Percentiles rank a stretch among this genome's conserved stretches.
Evolutionary conservation across 169 alveolate genomes (phyloP).

Genomic region (Eimeria acervulina): DNA sequence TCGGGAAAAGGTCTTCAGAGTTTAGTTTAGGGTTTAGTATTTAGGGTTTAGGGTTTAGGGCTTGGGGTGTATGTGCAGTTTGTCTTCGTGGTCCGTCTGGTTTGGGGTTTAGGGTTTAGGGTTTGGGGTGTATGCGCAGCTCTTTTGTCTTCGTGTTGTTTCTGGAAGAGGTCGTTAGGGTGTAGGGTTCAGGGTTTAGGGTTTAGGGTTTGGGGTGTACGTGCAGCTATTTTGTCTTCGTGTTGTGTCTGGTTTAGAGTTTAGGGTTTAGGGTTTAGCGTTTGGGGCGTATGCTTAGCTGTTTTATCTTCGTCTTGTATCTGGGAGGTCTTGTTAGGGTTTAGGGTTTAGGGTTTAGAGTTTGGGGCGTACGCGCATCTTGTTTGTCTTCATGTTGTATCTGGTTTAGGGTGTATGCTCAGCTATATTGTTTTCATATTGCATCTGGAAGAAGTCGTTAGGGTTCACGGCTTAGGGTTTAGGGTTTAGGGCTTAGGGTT

Average conservation of each 20-base stretch:
- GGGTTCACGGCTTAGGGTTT: background rate
- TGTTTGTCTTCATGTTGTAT: too few relatives aligned
- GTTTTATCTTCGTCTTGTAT: too few relatives aligned
- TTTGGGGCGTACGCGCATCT: background rate
- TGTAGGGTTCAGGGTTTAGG: conserved; percentile 10
- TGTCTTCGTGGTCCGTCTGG: too few relatives aligned
- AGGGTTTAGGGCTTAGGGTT: conserved; percentile 23
- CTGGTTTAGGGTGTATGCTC: background rate
- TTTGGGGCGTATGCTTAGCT: too few relatives aligned
- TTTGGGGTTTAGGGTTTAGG: background rate
- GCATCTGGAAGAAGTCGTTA: background rate
- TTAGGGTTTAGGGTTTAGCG: too few relatives aligned
- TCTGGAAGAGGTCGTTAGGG: background rate
- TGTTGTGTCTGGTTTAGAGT: background rate
- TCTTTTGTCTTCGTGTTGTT: background rate
- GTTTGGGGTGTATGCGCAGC: background rate
- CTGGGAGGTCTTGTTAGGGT: too few relatives aligned
- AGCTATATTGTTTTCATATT: background rate
- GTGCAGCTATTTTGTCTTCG: background rate
- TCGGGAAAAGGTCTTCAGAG: conserved; percentile 96
- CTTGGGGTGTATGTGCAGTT: background rate
- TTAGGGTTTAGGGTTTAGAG: too few relatives aligned
- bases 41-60: conserved; percentile 75
- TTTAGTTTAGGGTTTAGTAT: conserved; percentile 95
- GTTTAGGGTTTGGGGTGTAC: background rate